Percentiles rank a stretch among this genome's conserved stretches.
These are phyloP conservation scores for Guillardia theta DNA, from an alignment of 78 protist genomes.

Conservation along the genomic window DNA sequence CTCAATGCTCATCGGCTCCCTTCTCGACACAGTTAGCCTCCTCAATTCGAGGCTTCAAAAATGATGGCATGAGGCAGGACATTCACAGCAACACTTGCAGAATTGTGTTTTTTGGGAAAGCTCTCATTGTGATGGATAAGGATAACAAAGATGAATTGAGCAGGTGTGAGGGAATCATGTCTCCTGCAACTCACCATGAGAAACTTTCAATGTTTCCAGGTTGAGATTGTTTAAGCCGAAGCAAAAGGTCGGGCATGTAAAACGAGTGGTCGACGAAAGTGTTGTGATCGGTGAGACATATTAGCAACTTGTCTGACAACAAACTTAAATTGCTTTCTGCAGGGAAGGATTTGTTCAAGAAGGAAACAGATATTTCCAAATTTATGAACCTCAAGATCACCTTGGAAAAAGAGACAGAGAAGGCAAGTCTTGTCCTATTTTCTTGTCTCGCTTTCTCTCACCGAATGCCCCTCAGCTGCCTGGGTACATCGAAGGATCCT, in stretches of 20 bases:
- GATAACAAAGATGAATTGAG: too few species aligned
- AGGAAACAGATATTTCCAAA: constrained; percentile 69
- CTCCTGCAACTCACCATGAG: too few species aligned
- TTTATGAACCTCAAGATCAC: constrained; percentile 69
- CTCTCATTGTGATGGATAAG: not conserved
- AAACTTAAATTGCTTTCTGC: too few species aligned
- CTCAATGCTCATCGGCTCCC: not conserved
- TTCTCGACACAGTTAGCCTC: too few species aligned
- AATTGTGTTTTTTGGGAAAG: not conserved
- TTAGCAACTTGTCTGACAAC: not conserved
- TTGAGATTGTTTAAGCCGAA: not conserved
- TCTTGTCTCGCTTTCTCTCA: not conserved
- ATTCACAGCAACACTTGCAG: not conserved
- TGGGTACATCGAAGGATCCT: constrained; percentile 78
- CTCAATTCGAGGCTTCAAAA: too few species aligned
- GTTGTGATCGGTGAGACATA: constrained; percentile 68
- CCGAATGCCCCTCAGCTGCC: not conserved
- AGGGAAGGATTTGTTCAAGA: constrained; percentile 31
- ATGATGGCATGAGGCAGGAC: too few species aligned
- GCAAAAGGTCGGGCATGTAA: constrained; percentile 36
- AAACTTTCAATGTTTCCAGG: not conserved
- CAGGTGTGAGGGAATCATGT: too few species aligned
- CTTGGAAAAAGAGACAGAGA: too few species aligned
- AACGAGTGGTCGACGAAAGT: constrained; percentile 62
- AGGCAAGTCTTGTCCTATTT: too few species aligned